phyloP scores from a whole-genome alignment of 2,329 filamentous ascomycete species.

The Trichothecium sympodiale region DNA sequence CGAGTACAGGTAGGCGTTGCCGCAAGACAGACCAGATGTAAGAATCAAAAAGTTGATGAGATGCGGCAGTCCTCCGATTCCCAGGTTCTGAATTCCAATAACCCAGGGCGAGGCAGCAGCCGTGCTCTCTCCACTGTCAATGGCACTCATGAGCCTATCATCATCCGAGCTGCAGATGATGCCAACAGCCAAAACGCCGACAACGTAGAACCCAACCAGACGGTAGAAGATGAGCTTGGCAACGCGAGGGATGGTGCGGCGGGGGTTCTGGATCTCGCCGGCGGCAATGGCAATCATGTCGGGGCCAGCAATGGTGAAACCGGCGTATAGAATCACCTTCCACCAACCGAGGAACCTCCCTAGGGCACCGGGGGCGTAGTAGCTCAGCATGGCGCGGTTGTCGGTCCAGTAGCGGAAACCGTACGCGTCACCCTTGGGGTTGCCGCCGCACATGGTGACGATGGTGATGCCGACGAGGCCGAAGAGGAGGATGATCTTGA shows the following conservation, averaged over 20 bases:
- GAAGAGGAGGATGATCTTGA: constrained; percentile 35
- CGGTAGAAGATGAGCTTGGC: constrained; percentile 67
- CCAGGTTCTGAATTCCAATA: constrained; percentile 44
- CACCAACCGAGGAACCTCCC: constrained; percentile 51
- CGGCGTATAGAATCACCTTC: constrained; percentile 50
- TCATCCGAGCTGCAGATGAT: constrained; percentile 43
- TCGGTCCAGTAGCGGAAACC: constrained; percentile 49
- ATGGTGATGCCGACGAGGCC: constrained; percentile 53
- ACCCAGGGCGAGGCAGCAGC: constrained; percentile 50
- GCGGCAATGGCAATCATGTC: constrained; percentile 51
- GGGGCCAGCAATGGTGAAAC: constrained; percentile 56
- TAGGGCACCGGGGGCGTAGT: constrained; percentile 32
- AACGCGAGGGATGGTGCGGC: constrained; percentile 53
- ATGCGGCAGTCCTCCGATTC: constrained; percentile 38
- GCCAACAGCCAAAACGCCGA: constrained; percentile 45
- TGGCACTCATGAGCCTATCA: constrained; percentile 23
- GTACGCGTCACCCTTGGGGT: constrained; percentile 49
- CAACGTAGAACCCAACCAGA: constrained; percentile 60
- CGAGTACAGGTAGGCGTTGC: constrained; percentile 37
- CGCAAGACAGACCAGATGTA: constrained; percentile 32
- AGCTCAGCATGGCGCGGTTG: constrained; percentile 20
- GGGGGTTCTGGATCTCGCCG: constrained; percentile 54
- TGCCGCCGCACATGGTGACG: constrained; percentile 57
- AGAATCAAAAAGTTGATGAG: constrained; percentile 52
- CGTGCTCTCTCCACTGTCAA: constrained; percentile 39